phyloP scores from a whole-genome alignment of 2,329 filamentous ascomycete genomes.

The Chrysoporthe austroafricana region DNA sequence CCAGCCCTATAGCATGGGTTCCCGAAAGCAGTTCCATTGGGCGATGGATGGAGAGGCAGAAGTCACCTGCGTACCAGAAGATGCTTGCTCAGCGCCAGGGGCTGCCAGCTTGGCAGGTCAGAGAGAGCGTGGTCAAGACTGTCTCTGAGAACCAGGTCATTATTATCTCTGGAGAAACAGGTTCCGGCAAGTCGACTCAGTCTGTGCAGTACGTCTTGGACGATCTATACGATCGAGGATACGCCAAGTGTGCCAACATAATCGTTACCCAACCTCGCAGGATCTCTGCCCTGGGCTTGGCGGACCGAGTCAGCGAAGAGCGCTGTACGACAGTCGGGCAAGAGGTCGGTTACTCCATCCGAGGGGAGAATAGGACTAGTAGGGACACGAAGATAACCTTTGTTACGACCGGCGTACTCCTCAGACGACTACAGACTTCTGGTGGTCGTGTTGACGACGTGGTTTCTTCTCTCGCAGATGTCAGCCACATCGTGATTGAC shows the following conservation, averaged over 20 bases:
- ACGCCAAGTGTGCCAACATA: slow-evolving; percentile 83
- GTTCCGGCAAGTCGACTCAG: slow-evolving; percentile 95
- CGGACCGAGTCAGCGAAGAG: slow-evolving; percentile 93
- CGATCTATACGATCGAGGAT: slow-evolving; percentile 76
- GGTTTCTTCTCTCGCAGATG: slow-evolving; percentile 78
- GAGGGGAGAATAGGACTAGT: slow-evolving; percentile 81
- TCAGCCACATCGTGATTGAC: slow-evolving; percentile 94
- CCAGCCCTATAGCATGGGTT: slow-evolving; percentile 67
- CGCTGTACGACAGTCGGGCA: slow-evolving; percentile 79
- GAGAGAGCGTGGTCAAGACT: slow-evolving; percentile 74
- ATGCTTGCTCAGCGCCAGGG: slow-evolving; percentile 75
- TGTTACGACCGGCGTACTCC: slow-evolving; percentile 90
- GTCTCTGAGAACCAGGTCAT: slow-evolving; percentile 83
- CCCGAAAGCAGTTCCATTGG: slow-evolving; percentile 63
- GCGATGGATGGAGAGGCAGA: slow-evolving; percentile 72
- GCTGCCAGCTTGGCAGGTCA: slow-evolving; percentile 86
- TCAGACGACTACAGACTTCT: slow-evolving; percentile 88
- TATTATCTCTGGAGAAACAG: slow-evolving; percentile 96
- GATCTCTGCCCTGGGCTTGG: slow-evolving; percentile 91
- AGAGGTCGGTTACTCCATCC: slow-evolving; percentile 89
- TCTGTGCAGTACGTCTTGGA: slow-evolving; percentile 96
- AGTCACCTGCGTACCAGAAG: slow-evolving; percentile 65
- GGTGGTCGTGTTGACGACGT: slow-evolving; percentile 81
- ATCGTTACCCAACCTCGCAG: slow-evolving; percentile 94
- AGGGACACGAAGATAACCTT: slow-evolving; percentile 86